Evolutionary conservation across 2,329 filamentous ascomycete genomes (phyloP).

Genomic region (Microascus cirrosus): DNA sequence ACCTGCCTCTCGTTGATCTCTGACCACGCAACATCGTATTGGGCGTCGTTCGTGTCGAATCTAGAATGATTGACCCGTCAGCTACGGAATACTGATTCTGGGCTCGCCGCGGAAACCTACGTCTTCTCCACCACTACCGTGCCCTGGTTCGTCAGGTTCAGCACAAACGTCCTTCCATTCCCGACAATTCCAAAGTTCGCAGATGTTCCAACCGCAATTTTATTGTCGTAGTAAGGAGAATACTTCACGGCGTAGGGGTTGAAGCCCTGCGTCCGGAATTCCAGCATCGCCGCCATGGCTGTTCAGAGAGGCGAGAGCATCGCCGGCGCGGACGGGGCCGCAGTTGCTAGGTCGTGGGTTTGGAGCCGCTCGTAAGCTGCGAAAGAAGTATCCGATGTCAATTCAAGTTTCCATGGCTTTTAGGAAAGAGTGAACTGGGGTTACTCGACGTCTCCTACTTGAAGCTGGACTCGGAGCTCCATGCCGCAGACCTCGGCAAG

Average conservation of each 20-base stretch:
- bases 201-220: slow-evolving; percentile 80
- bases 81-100: not conserved
- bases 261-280: slow-evolving; percentile 86
- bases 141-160: slow-evolving; percentile 73
- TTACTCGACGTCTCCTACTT: not conserved
- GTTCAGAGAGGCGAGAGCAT: not conserved
- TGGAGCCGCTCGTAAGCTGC: not conserved
- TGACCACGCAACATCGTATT: slow-evolving; percentile 92
- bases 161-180: slow-evolving; percentile 80
- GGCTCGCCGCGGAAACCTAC: slow-evolving; percentile 29
- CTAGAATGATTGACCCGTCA: slow-evolving; percentile 27
- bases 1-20: slow-evolving; percentile 95
- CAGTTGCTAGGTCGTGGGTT: not conserved
- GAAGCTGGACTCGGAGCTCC: not conserved
- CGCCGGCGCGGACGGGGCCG: not conserved
- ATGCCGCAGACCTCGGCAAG: not conserved
- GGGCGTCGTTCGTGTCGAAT: slow-evolving; percentile 93
- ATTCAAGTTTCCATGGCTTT: not conserved
- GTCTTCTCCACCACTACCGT: slow-evolving; percentile 69
- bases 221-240: slow-evolving; percentile 94
- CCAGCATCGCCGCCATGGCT: slow-evolving; percentile 61
- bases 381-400: not conserved
- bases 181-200: slow-evolving; percentile 96
- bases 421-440: not conserved
- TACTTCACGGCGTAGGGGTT: slow-evolving; percentile 98